Evolutionary conservation across 371 early-diverging fungal species (phyloP).

Genomic region (Mortierella sp.): DNA sequence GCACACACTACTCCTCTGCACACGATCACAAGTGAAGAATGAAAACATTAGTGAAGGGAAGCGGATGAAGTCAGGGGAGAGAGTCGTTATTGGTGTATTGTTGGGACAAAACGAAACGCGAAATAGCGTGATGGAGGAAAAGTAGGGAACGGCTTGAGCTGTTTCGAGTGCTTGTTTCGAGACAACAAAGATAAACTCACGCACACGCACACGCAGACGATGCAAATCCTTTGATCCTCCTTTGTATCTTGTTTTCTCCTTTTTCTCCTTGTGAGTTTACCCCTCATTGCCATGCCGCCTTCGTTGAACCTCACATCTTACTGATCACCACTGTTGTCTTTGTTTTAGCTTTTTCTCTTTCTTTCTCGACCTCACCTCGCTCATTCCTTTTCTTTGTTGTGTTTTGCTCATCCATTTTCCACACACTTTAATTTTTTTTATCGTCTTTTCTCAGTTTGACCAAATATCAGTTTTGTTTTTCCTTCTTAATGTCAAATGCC

Average conservation of each 20-base stretch:
- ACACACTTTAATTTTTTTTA: background rate
- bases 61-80: background rate
- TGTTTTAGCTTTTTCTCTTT: background rate
- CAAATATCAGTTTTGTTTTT: background rate
- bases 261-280: background rate
- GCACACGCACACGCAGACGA: background rate
- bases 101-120: background rate
- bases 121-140: background rate
- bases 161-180: background rate
- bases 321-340: no score
- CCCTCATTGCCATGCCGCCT: background rate
- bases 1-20: background rate
- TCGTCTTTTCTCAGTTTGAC: no score
- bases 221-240: background rate
- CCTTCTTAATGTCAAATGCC: background rate
- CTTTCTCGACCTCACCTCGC: background rate
- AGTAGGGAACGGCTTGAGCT: background rate
- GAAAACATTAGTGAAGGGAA: background rate
- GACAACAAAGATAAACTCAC: background rate
- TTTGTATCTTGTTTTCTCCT: background rate
- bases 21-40: background rate
- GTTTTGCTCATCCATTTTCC: slow-evolving; percentile 7
- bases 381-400: background rate
- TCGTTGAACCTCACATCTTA: background rate
- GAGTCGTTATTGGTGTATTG: no score